These are phyloP conservation scores for sorghum (Sorghum bicolor) DNA, from an alignment of 176 grass and related monocot species.

Conservation along the genomic window Sorghum_bicolor_NCBIv3 NC_012874.2:69638501-69639000, in stretches of 20 bases:
- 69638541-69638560: too few relatives aligned
- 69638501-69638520: too few relatives aligned
- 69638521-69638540: too few relatives aligned
- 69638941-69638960: constrained; percentile 32
- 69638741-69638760: neutral
- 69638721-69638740: neutral
- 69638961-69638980: constrained; percentile 39
- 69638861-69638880: constrained; percentile 6
- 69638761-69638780: neutral
- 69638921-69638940: constrained; percentile 34
- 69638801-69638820: neutral
- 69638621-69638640: neutral
- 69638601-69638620: neutral
- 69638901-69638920: constrained; percentile 37
- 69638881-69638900: constrained; percentile 25
- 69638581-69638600: neutral
- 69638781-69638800: neutral
- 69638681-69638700: neutral
- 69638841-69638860: neutral
- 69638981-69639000: constrained; percentile 25
- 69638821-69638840: neutral
- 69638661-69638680: neutral
- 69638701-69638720: neutral
- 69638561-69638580: too few relatives aligned
- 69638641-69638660: neutral